Evolutionary conservation across 768 basidiomycete genomes (phyloP).

Genomic region (Mycena crocata): DNA sequence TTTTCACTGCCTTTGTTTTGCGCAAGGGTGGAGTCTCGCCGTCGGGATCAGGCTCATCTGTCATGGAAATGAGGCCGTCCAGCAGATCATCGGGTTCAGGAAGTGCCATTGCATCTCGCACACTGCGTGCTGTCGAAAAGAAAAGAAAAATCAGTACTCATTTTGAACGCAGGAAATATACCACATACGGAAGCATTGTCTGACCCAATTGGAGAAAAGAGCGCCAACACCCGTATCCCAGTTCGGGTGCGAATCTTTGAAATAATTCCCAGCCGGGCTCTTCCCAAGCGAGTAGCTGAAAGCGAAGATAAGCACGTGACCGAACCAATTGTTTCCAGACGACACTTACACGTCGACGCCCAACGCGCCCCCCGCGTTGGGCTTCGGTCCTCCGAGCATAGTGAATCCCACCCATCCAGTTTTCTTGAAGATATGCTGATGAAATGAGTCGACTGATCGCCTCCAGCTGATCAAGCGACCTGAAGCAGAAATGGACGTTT

Average conservation of each 20-base stretch:
- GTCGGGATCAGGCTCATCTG: no score
- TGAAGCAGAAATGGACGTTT: background rate
- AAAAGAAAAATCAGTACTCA: background rate
- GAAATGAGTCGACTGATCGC: background rate
- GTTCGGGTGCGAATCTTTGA: no score
- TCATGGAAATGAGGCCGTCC: background rate
- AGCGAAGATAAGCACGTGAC: background rate
- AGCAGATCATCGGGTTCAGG: background rate
- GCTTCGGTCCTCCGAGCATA: constrained; percentile 9
- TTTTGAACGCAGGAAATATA: background rate
- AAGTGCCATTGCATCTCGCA: constrained; percentile 10
- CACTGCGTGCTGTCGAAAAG: background rate
- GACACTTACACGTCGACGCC: constrained; percentile 1
- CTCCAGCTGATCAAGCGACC: constrained; percentile 4
- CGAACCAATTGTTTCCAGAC: background rate
- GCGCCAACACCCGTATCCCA: no score
- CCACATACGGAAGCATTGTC: constrained; percentile 5
- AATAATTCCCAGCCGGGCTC: background rate
- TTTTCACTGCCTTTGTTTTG: no score
- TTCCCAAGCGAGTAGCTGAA: constrained; percentile 1
- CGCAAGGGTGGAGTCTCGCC: background rate
- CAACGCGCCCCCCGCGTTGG: background rate
- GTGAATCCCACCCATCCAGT: constrained; percentile 8
- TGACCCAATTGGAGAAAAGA: background rate
- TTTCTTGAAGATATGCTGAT: background rate